A percentile compares a stretch with the other conserved stretches of the same genome.
Evolutionary conservation across 2,329 filamentous ascomycete genomes (phyloP).

Genomic region (Aspergillus sergii): DNA sequence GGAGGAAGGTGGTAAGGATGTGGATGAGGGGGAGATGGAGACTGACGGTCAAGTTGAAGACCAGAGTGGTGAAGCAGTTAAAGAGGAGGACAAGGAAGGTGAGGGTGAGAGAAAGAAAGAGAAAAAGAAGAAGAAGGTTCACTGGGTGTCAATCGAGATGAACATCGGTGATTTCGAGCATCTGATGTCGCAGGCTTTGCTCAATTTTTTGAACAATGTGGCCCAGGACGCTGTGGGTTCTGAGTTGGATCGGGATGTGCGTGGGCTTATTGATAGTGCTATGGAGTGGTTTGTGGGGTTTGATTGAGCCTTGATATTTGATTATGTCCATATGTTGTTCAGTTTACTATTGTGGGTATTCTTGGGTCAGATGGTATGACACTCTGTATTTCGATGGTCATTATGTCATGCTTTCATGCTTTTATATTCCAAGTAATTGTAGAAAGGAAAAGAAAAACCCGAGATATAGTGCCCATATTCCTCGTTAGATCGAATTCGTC

Average conservation of each 20-base stretch:
- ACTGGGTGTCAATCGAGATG: not conserved
- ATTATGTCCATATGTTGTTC: not conserved
- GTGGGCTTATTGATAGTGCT: not conserved
- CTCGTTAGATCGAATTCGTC: slow-evolving; percentile 13
- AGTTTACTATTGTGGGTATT: not conserved
- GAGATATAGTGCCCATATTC: not conserved
- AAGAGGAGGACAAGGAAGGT: no score
- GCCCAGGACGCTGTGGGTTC: no score
- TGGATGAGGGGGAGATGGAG: no score
- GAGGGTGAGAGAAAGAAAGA: no score
- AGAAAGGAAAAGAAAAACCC: not conserved
- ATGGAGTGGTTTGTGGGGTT: not conserved
- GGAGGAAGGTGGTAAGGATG: no score
- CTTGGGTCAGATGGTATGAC: not conserved
- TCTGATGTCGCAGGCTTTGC: not conserved
- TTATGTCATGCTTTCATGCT: not conserved
- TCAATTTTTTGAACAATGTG: not conserved
- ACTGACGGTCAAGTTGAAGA: no score
- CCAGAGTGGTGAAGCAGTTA: no score
- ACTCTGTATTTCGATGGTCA: not conserved
- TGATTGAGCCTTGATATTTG: not conserved
- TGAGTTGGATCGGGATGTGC: not conserved
- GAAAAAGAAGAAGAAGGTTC: not conserved
- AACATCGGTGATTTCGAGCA: not conserved
- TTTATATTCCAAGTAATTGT: not conserved